phyloP scores from a whole-genome alignment of 441 rosid genomes.

The Aquilaria agallochum region DNA sequence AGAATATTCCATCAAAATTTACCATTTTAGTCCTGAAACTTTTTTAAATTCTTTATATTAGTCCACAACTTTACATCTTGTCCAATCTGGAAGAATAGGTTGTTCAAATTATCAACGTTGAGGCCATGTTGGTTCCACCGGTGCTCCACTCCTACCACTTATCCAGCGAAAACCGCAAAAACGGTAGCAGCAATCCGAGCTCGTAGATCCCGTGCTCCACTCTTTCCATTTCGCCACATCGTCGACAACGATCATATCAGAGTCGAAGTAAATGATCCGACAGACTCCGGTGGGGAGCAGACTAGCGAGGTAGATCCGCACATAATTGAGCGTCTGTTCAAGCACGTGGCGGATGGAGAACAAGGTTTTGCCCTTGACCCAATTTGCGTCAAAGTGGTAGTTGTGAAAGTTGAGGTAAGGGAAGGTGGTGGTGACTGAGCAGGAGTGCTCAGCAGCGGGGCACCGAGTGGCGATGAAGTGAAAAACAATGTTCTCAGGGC shows the following conservation, averaged over 20 bases:
- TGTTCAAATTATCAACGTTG: constrained; percentile 57
- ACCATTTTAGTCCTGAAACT: too few relatives aligned
- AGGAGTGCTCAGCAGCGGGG: constrained; percentile 23
- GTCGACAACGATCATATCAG: constrained; percentile 22
- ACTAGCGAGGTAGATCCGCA: constrained; percentile 71
- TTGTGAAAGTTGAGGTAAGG: constrained; percentile 1
- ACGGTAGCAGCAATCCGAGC: constrained; percentile 78
- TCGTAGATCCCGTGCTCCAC: constrained; percentile 61
- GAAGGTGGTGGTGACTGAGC: constrained; percentile 31
- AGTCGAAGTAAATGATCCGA: constrained; percentile 13
- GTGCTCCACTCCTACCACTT: constrained; percentile 64
- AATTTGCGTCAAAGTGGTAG: constrained; percentile 33
- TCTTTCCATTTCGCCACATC: constrained; percentile 71
- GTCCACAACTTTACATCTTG: too few relatives aligned
- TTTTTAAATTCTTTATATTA: too few relatives aligned
- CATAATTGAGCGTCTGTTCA: constrained; percentile 75
- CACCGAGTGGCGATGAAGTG: constrained; percentile 41
- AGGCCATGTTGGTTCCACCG: constrained; percentile 85
- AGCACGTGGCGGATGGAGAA: constrained; percentile 49
- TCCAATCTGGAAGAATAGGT: too few relatives aligned
- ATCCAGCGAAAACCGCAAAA: constrained; percentile 68
- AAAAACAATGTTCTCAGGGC: constrained; percentile 55
- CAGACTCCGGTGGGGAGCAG: constrained; percentile 48
- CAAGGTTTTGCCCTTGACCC: constrained; percentile 36
- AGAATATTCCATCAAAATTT: too few relatives aligned